Evolutionary conservation across 2,329 filamentous ascomycete genomes (phyloP).

Genomic region (Colletotrichum sojae): DNA sequence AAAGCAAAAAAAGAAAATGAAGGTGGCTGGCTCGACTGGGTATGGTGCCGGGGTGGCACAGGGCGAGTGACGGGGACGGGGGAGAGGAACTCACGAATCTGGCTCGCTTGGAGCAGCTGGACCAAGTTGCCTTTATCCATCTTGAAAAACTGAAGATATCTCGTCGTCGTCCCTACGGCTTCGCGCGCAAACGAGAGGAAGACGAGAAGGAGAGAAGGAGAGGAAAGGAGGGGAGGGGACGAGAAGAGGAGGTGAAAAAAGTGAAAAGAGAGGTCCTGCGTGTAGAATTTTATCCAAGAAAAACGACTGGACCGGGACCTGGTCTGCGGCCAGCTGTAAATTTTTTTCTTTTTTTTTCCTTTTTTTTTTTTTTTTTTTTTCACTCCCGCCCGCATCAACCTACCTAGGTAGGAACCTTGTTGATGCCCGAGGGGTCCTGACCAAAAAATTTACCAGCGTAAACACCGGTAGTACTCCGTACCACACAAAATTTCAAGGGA

Average conservation of each 20-base stretch:
- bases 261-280: slow-evolving; percentile 36
- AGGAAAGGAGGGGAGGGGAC: slow-evolving; percentile 27
- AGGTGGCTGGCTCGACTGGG: slow-evolving; percentile 32
- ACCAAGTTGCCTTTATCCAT: slow-evolving; percentile 80
- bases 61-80: slow-evolving; percentile 11
- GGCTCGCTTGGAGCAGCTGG: slow-evolving; percentile 87
- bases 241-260: slow-evolving; percentile 36
- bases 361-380: neutral
- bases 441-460: slow-evolving; percentile 16
- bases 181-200: slow-evolving; percentile 22
- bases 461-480: neutral
- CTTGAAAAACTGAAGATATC: slow-evolving; percentile 39
- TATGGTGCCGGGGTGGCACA: slow-evolving; percentile 38
- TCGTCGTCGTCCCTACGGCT: slow-evolving; percentile 36
- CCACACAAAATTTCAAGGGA: slow-evolving; percentile 40
- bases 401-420: slow-evolving; percentile 9
- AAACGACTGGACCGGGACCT: slow-evolving; percentile 6
- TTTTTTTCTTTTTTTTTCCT: neutral
- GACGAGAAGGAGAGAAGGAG: slow-evolving; percentile 19
- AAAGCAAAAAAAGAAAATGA: slow-evolving; percentile 34
- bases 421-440: slow-evolving; percentile 39
- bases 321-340: slow-evolving; percentile 29
- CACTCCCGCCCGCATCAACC: no score
- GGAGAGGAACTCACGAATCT: slow-evolving; percentile 78
- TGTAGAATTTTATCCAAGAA: slow-evolving; percentile 38